These are phyloP conservation scores for Venturia oleaginea DNA, from an alignment of 2,329 filamentous ascomycete genomes.

Conservation along the genomic window DNA sequence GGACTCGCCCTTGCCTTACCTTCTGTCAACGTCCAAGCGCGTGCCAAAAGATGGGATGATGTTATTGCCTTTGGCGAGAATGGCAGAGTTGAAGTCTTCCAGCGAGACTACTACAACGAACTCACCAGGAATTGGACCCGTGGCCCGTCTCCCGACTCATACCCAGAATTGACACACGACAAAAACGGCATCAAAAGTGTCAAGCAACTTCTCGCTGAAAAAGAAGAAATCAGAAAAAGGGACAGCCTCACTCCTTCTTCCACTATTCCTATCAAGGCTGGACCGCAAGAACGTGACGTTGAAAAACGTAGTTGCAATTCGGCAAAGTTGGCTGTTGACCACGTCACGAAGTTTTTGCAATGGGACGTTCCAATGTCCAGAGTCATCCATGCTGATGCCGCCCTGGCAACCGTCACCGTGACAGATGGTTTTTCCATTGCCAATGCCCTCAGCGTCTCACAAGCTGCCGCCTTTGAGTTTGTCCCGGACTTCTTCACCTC, in stretches of 20 bases:
- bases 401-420: background rate
- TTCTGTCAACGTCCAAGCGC: background rate
- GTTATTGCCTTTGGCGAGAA: background rate
- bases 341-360: background rate
- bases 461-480: background rate
- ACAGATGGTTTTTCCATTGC: background rate
- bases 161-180: background rate
- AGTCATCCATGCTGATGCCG: conserved; percentile 1
- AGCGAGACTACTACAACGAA: background rate
- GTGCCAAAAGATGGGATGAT: background rate
- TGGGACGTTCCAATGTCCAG: conserved; percentile 2
- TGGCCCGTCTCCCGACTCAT: background rate
- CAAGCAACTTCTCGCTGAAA: background rate
- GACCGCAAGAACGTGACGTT: background rate
- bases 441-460: background rate
- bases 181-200: background rate
- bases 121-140: background rate
- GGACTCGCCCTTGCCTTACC: background rate
- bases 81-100: conserved; percentile 2
- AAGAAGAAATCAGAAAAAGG: background rate
- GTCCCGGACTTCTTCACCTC: background rate
- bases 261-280: background rate
- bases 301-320: background rate
- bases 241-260: background rate
- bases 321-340: background rate